These are phyloP conservation scores for Penstemon newberryi DNA, from an alignment of 257 asterid genomes.

Conservation along the genomic window DNA sequence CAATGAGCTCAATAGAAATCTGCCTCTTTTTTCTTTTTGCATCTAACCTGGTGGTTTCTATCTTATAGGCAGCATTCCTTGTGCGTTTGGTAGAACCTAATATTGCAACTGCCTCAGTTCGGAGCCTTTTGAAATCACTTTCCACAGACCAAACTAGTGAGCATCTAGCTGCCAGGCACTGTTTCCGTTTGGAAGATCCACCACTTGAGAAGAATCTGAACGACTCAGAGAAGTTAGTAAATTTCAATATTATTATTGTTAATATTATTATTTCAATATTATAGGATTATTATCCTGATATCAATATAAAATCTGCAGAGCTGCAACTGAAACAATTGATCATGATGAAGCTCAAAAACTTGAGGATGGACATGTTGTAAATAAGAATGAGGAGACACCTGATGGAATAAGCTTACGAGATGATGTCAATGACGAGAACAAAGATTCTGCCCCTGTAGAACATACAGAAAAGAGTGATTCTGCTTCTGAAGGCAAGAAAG, in stretches of 20 bases:
- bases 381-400: conserved; percentile 42
- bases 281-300: conserved; percentile 30
- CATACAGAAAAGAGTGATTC: conserved; percentile 34
- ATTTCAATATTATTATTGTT: conserved; percentile 22
- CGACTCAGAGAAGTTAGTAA: conserved; percentile 57
- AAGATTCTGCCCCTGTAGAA: conserved; percentile 41
- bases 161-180: conserved; percentile 85
- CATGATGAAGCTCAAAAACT: conserved; percentile 37
- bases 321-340: conserved; percentile 43
- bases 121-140: conserved; percentile 63
- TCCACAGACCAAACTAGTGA: conserved; percentile 61
- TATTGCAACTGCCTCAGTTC: conserved; percentile 70
- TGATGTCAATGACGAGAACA: conserved; percentile 38
- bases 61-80: conserved; percentile 74
- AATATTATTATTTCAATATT: background rate
- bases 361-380: conserved; percentile 41
- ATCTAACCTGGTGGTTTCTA: conserved; percentile 23
- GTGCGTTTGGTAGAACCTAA: conserved; percentile 85
- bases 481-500: conserved; percentile 42
- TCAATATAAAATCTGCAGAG: conserved; percentile 51
- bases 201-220: conserved; percentile 50
- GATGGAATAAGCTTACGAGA: conserved; percentile 27
- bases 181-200: conserved; percentile 90
- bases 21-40: conserved; percentile 22
- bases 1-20: background rate